Base-by-base conservation (phyloP, 768 basidiomycete genomes). In the Boletus insuetus region DNA sequence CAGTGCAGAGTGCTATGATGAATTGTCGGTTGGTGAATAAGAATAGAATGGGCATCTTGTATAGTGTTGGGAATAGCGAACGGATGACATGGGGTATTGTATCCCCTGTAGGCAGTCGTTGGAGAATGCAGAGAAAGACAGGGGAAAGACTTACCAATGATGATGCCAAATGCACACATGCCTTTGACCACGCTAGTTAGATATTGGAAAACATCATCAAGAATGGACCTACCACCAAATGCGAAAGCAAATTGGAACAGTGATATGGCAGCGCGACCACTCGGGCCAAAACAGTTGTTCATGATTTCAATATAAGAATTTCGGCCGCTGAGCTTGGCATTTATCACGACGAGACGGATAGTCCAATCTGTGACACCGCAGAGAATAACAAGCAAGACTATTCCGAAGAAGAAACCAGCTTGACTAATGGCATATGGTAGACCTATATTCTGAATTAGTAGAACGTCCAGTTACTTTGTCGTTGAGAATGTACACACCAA, bases 221-320 rank as follows among this genome's bases (percentile, higher is more conserved):
- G 31, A 46, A 42, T 17, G 12, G 43, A 56, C 82, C 49, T 64
- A 87, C 94, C 95, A 64, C 97, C 97, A 60, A 97, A 97, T 9
- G 97, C 97, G 68, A 99, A 98, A 4, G 94, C 79, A 67, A 99
- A 98, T 69, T 98, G 97, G 68, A 99, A 98, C 70, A 98, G 87
- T 0, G 95, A 96, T 17, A 97, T 92, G 0, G 92, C 91, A 3
- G 92, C 91, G 49, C 93, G 83, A n/a, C 97, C 97, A 50, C 85
- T 87, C 13, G 82, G 71, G 8, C 97, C 97, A 71, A 95, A 99
- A 71, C 91, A 95, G 48, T 85, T 87, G 67, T 90, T 78, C 94
- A 98, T 96, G 51, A 97, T 89, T 61, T 89, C 94, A 55, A 95
- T 94, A 66, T 98, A 98, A 3, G 92, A 92, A 60, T 84, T 86